Conservation (phyloP, 345 rosid genomes). For the Eucalyptus urophylla region DNA sequence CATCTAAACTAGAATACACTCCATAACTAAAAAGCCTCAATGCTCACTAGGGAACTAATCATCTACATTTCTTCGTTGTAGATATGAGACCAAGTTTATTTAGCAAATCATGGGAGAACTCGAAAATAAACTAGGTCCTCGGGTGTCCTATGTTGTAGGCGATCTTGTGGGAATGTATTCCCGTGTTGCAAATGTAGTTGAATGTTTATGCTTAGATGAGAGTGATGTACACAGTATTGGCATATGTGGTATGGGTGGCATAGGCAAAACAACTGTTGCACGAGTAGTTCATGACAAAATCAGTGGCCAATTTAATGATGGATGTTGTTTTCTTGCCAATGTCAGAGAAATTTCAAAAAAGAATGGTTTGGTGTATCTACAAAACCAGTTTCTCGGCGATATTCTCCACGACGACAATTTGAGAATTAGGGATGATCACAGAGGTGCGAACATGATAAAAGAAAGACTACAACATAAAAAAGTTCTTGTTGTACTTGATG, state of each 20-base stretch:
- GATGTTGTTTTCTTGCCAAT: constrained; percentile 4
- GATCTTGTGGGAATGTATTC: background rate
- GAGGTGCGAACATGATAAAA: background rate
- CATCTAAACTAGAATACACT: background rate
- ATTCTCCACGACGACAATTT: background rate
- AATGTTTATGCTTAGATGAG: background rate
- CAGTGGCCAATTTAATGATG: constrained; percentile 3
- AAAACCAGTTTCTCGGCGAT: background rate
- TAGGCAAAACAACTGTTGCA: constrained; percentile 1
- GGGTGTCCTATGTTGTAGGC: background rate
- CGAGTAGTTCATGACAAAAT: background rate
- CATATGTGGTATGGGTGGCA: background rate
- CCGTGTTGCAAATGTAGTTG: background rate
- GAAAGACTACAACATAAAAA: background rate
- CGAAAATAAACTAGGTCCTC: fast-evolving
- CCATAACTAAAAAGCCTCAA: background rate
- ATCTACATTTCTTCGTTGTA: background rate
- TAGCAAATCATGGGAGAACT: background rate
- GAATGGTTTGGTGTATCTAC: background rate
- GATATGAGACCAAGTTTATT: background rate
- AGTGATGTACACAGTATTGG: background rate
- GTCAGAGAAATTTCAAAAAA: constrained; percentile 5
- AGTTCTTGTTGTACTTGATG: background rate
- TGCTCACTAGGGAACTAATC: background rate
- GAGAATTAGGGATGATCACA: background rate